A percentile compares a stretch with the other conserved stretches of the same genome.
These are phyloP conservation scores for Apophysomyces ossiformis DNA, from an alignment of 371 early-diverging fungal species.

Conservation along the genomic window DNA sequence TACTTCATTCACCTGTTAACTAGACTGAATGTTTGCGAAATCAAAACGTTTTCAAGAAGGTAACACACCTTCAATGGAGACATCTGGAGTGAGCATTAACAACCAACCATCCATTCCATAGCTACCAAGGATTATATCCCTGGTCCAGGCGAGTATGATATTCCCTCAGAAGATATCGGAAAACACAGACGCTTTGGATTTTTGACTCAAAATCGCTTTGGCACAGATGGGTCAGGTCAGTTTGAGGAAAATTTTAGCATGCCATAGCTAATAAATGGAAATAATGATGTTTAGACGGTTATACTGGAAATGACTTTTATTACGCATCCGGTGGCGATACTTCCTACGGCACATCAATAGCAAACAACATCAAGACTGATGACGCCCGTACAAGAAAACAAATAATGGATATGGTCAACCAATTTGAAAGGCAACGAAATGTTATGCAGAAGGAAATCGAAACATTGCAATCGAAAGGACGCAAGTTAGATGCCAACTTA, in stretches of 20 bases:
- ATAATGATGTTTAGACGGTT: not conserved
- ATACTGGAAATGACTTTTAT: not conserved
- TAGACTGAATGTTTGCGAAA: constrained; percentile 43
- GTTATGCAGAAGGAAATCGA: constrained; percentile 48
- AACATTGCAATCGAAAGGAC: constrained; percentile 33
- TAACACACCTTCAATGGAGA: constrained; percentile 11
- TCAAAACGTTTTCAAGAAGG: constrained; percentile 49
- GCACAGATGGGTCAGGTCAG: constrained; percentile 23
- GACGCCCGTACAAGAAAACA: constrained; percentile 28
- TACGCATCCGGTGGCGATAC: constrained; percentile 15
- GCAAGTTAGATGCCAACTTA: constrained; percentile 32
- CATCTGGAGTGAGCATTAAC: not conserved
- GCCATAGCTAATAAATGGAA: not conserved
- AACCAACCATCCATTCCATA: not conserved
- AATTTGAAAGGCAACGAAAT: constrained; percentile 36
- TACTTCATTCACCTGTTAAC: not conserved
- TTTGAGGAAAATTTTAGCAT: not conserved
- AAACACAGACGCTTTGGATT: constrained; percentile 38
- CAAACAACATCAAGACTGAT: constrained; percentile 32
- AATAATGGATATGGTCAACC: constrained; percentile 22
- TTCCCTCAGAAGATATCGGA: constrained; percentile 25
- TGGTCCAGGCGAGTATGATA: constrained; percentile 51
- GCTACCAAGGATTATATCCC: constrained; percentile 45
- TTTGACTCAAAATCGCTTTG: constrained; percentile 35
- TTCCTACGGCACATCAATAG: constrained; percentile 29